Evolutionary conservation across 352 stramenopile species (phyloP).

Genomic region (Globisporangium lucens): DNA sequence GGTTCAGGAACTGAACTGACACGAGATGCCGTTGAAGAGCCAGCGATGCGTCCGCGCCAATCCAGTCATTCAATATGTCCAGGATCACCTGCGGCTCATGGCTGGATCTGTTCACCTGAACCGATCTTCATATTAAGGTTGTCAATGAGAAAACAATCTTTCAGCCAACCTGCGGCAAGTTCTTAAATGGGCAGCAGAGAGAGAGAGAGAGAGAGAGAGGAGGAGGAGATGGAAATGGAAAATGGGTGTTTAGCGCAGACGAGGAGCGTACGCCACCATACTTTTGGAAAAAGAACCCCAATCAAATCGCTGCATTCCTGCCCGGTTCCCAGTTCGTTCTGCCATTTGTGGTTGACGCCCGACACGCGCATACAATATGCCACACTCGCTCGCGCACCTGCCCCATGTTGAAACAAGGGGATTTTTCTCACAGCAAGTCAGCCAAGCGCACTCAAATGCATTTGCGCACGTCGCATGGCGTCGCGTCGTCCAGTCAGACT

Average conservation of each 20-base stretch:
- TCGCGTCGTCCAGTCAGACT: conserved; percentile 6
- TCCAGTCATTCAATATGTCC: too few relatives aligned
- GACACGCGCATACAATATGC: neutral
- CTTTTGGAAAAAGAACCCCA: conserved; percentile 16
- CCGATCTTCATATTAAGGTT: neutral
- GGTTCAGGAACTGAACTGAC: too few relatives aligned
- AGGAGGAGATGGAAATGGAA: neutral
- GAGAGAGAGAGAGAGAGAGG: neutral
- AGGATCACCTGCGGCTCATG: too few relatives aligned
- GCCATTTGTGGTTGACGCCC: neutral
- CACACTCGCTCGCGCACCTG: neutral
- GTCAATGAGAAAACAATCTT: too few relatives aligned
- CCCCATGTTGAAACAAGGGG: conserved; percentile 1
- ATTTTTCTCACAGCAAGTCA: neutral
- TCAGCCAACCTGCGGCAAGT: neutral
- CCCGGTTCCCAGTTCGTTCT: neutral
- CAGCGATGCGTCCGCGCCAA: neutral
- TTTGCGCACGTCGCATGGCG: neutral
- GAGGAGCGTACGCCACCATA: neutral
- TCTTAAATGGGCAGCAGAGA: neutral
- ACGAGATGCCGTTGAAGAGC: too few relatives aligned
- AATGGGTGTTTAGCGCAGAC: conserved; percentile 5
- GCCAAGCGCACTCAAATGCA: neutral
- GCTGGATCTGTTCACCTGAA: neutral
- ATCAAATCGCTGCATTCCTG: conserved; percentile 4